A percentile compares a stretch with the other conserved stretches of the same genome.
phyloP scores from a whole-genome alignment of 192 early-diverging fungal genomes.

The Neocallimastix lanati region DNA sequence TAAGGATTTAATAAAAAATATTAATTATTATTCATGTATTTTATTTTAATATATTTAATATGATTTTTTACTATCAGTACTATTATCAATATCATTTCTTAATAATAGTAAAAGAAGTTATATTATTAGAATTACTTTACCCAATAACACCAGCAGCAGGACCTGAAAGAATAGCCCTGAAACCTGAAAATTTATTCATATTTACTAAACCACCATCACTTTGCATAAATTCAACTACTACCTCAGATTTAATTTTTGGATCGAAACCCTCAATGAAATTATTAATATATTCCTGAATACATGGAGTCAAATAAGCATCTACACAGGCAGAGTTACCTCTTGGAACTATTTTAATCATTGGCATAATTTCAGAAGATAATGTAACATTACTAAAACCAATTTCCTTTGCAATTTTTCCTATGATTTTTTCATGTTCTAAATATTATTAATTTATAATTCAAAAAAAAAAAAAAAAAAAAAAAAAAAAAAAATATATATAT shows the following conservation, averaged over 20 bases:
- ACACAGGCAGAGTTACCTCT: slow-evolving; percentile 75
- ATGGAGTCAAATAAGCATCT: slow-evolving; percentile 89
- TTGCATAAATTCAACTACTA: slow-evolving; percentile 89
- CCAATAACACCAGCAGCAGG: slow-evolving; percentile 87
- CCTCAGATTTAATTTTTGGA: slow-evolving; percentile 20
- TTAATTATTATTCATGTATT: no score
- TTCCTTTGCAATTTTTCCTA: slow-evolving; percentile 42
- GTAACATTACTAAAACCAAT: slow-evolving; percentile 79
- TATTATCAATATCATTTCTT: no score
- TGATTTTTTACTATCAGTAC: no score
- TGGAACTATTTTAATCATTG: slow-evolving; percentile 89
- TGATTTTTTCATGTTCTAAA: slow-evolving; percentile 50
- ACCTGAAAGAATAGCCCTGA: slow-evolving; percentile 78
- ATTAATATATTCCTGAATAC: slow-evolving; percentile 66
- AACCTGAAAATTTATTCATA: slow-evolving; percentile 66
- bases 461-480: no score
- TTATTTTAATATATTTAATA: no score
- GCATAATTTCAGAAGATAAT: slow-evolving; percentile 59
- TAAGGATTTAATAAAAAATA: no score
- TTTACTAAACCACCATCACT: slow-evolving; percentile 86
- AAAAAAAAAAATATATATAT: no score
- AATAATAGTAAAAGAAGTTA: no score
- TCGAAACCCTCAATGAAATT: slow-evolving; percentile 83
- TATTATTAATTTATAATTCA: no score
- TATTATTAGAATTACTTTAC: no score